Percentiles rank a stretch among this genome's conserved stretches.
These are phyloP conservation scores for Raddia distichophylla DNA, from an alignment of 176 grass and related monocot species.

Conservation along the genomic window DNA sequence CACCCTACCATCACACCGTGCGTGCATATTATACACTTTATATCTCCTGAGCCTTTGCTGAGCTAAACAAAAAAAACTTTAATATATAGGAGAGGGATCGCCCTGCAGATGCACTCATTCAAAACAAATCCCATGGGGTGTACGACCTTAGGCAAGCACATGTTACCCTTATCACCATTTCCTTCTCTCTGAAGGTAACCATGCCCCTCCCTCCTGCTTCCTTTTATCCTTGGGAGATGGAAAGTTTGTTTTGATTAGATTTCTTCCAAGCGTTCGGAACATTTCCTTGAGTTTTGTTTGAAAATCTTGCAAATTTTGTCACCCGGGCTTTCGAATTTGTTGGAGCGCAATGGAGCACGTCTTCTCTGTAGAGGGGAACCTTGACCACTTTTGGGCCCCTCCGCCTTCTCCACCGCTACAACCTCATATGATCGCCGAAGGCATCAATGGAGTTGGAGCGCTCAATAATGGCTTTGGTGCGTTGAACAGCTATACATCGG, in stretches of 20 bases:
- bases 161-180: not conserved
- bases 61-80: not conserved
- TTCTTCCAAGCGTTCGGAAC: not conserved
- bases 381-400: conserved; percentile 37
- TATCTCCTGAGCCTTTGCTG: not conserved
- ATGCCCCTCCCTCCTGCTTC: not conserved
- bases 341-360: conserved; percentile 41
- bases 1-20: not conserved
- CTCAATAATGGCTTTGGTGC: not conserved
- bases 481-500: conserved; percentile 16
- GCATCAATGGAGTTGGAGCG: not conserved
- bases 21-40: not conserved
- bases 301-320: not conserved
- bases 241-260: not conserved
- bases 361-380: conserved; percentile 55
- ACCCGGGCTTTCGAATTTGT: not conserved
- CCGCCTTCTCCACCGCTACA: not conserved
- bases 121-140: conserved; percentile 21
- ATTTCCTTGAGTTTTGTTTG: not conserved
- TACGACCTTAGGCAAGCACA: not conserved
- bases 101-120: not conserved
- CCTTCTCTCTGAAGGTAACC: not conserved
- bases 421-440: not conserved
- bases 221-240: not conserved
- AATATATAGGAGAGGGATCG: conserved; percentile 5